Evolutionary conservation across 2,329 filamentous ascomycete species (phyloP).

Genomic region (Chaetomium sp.): DNA sequence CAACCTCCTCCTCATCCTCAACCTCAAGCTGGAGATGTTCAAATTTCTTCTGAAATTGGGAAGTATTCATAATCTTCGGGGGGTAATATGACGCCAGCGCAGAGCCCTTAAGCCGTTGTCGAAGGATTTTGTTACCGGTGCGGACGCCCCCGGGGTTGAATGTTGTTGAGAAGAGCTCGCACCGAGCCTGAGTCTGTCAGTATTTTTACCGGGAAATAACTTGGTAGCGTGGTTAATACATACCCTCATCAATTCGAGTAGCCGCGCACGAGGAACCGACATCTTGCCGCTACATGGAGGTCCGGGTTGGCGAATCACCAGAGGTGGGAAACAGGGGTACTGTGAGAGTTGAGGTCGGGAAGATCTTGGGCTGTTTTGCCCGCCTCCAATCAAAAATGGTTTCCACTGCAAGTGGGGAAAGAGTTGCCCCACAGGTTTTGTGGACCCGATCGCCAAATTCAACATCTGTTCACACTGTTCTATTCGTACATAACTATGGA

Average conservation of each 20-base stretch:
- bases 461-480: too few relatives aligned
- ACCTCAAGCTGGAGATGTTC: slow-evolving; percentile 55
- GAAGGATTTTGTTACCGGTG: slow-evolving; percentile 85
- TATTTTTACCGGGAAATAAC: not conserved
- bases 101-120: slow-evolving; percentile 81
- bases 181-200: slow-evolving; percentile 61
- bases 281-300: slow-evolving; percentile 34
- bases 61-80: slow-evolving; percentile 61
- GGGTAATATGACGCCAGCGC: slow-evolving; percentile 85
- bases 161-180: slow-evolving; percentile 81
- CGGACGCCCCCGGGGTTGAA: slow-evolving; percentile 81
- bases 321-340: slow-evolving; percentile 8
- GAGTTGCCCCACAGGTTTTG: too few relatives aligned
- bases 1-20: slow-evolving; percentile 69
- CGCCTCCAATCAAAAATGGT: slow-evolving; percentile 11
- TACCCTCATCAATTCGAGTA: slow-evolving; percentile 75
- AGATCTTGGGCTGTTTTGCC: slow-evolving; percentile 12
- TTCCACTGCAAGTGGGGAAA: too few relatives aligned
- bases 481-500: too few relatives aligned
- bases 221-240: too few relatives aligned
- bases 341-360: slow-evolving; percentile 18
- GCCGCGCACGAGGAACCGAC: slow-evolving; percentile 54
- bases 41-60: slow-evolving; percentile 67
- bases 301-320: not conserved
- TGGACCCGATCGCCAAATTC: too few relatives aligned